Conservation (phyloP, 2,329 filamentous ascomycete species). For the Leptoxyphium fumago region DNA sequence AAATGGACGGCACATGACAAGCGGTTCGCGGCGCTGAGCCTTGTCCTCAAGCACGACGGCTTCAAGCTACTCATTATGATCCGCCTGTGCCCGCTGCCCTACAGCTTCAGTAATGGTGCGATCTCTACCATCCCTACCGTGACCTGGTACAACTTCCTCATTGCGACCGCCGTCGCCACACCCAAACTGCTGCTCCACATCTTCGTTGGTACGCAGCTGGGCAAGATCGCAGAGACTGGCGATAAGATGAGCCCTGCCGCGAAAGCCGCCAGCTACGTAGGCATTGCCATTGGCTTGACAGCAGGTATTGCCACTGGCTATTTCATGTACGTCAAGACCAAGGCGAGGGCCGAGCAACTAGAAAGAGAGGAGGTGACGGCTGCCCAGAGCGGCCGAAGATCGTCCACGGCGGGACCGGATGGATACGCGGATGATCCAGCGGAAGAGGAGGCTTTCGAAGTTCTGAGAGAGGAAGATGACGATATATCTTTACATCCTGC, state of each 20-base stretch:
- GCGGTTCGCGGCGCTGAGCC: constrained; percentile 72
- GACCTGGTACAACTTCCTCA: constrained; percentile 55
- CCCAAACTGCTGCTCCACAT: constrained; percentile 86
- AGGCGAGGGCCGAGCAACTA: constrained; percentile 33
- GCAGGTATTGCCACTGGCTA: constrained; percentile 65
- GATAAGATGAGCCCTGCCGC: constrained; percentile 68
- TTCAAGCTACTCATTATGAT: constrained; percentile 83
- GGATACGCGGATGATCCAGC: constrained; percentile 32
- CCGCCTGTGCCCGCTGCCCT: constrained; percentile 80
- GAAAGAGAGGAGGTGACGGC: constrained; percentile 31
- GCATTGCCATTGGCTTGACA: constrained; percentile 56
- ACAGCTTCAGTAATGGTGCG: constrained; percentile 85
- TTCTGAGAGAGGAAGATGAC: constrained; percentile 34
- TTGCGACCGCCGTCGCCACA: constrained; percentile 66
- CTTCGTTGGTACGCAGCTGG: constrained; percentile 78
- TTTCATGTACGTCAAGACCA: constrained; percentile 61
- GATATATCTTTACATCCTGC: constrained; percentile 38
- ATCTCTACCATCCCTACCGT: constrained; percentile 88
- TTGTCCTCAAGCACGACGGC: constrained; percentile 83
- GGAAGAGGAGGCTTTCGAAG: constrained; percentile 25
- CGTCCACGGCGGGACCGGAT: constrained; percentile 6
- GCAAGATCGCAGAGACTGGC: constrained; percentile 65
- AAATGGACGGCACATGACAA: constrained; percentile 68
- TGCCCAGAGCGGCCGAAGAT: constrained; percentile 10
- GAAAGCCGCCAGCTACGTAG: constrained; percentile 69